Evolutionary conservation across 2,329 filamentous ascomycete species (phyloP).

Genomic region (Sclerotinia spermophila): DNA sequence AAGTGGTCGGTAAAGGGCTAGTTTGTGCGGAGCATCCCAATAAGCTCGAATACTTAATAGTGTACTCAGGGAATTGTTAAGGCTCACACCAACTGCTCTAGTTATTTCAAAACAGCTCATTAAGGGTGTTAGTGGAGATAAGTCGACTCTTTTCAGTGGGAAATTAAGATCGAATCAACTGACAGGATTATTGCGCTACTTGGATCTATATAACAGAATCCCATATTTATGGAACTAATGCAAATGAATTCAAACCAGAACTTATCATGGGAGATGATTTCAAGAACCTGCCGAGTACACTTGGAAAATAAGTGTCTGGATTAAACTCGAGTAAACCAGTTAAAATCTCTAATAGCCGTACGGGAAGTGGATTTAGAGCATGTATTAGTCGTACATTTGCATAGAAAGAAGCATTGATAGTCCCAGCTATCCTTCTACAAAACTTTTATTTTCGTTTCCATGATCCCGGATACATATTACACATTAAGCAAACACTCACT

Average conservation of each 20-base stretch:
- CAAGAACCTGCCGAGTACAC: conserved; percentile 51
- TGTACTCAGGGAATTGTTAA: conserved; percentile 62
- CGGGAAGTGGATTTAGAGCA: conserved; percentile 65
- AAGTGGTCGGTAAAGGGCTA: conserved; percentile 46
- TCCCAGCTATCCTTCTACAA: conserved; percentile 61
- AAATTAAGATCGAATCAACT: conserved; percentile 42
- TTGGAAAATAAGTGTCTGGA: conserved; percentile 39
- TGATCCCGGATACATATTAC: conserved; percentile 56
- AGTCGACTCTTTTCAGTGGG: conserved; percentile 37
- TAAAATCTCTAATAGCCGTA: conserved; percentile 61
- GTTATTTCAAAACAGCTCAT: conserved; percentile 49
- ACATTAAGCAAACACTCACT: conserved; percentile 54
- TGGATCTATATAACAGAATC: conserved; percentile 56
- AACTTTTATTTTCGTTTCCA: conserved; percentile 65
- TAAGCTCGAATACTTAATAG: conserved; percentile 62
- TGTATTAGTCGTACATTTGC: conserved; percentile 74
- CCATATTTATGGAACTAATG: conserved; percentile 62
- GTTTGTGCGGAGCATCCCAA: conserved; percentile 47
- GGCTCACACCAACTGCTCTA: conserved; percentile 58
- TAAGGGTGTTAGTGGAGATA: conserved; percentile 39
- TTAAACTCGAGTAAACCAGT: background rate
- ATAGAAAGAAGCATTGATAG: conserved; percentile 67
- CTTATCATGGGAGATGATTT: conserved; percentile 69
- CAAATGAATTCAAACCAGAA: conserved; percentile 64
- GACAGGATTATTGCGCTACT: conserved; percentile 51